Percentiles rank a stretch among this genome's conserved stretches.
Evolutionary conservation across 2,329 filamentous ascomycete genomes (phyloP).

Genomic region (Venturia carpophila): DNA sequence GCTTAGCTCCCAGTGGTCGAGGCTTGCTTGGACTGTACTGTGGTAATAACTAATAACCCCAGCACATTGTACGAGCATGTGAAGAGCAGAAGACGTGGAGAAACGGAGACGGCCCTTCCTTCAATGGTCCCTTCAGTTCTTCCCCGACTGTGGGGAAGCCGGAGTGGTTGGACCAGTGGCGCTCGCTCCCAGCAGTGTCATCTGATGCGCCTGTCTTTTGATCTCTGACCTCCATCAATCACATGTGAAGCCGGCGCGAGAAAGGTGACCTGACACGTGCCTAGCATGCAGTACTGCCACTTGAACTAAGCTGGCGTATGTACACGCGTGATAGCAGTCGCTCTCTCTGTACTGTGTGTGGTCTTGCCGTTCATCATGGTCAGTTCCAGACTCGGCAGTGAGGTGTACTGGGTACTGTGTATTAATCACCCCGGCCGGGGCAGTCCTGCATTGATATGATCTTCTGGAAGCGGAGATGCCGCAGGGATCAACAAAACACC

Average conservation of each 20-base stretch:
- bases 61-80: not conserved
- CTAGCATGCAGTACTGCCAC: not conserved
- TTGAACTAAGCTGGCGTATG: too few species aligned
- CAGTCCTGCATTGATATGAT: not conserved
- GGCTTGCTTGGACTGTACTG: not conserved
- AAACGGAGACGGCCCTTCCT: not conserved
- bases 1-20: not conserved
- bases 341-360: not conserved
- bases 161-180: not conserved
- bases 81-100: slow-evolving; percentile 1
- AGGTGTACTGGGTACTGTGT: not conserved
- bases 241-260: not conserved
- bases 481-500: not conserved
- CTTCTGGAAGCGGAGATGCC: not conserved
- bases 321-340: not conserved
- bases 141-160: not conserved
- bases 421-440: not conserved
- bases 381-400: not conserved
- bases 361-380: too few species aligned
- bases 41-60: too few species aligned
- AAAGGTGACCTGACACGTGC: not conserved
- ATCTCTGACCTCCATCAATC: slow-evolving; percentile 6
- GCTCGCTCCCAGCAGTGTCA: not conserved
- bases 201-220: not conserved
- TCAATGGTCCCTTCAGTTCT: not conserved